phyloP scores from a whole-genome alignment of 306 rosid species.

The Malus domestica region DNA sequence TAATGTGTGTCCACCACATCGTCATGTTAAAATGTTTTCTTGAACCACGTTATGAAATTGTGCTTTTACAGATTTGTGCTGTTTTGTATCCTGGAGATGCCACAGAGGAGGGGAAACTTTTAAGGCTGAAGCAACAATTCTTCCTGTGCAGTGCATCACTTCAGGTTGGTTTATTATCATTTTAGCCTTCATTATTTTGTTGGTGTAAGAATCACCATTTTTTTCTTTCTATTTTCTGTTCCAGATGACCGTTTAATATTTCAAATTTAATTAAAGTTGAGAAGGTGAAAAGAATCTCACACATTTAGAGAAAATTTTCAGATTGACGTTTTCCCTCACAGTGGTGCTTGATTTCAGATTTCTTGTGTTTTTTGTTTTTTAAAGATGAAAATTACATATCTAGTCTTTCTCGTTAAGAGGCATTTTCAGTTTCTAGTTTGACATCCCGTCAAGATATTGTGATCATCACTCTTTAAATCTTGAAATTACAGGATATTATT shows the following conservation, averaged over 20 bases:
- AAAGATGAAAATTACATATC: background rate
- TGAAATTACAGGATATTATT: slow-evolving; percentile 72
- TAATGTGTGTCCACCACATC: background rate
- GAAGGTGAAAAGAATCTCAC: background rate
- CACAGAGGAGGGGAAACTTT: slow-evolving; percentile 90
- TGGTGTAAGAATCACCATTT: background rate
- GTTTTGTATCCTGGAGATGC: slow-evolving; percentile 98
- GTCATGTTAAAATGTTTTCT: background rate
- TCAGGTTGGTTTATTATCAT: slow-evolving; percentile 48
- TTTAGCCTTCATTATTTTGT: slow-evolving; percentile 1
- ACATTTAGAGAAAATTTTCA: background rate
- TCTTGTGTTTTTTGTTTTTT: too few species aligned
- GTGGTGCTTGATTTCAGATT: background rate
- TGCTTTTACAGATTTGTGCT: slow-evolving; percentile 77
- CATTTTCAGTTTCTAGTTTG: slow-evolving; percentile 16
- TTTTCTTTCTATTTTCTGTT: background rate
- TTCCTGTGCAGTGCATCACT: slow-evolving; percentile 99
- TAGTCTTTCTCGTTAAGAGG: background rate
- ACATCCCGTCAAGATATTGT: background rate
- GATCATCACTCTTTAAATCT: slow-evolving; percentile 13
- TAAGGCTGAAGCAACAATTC: slow-evolving; percentile 91
- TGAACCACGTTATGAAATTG: background rate
- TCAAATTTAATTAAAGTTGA: background rate
- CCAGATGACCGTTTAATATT: background rate
- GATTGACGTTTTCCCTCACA: background rate